Base-by-base conservation (phyloP, 441 rosid species). In the Gossypium trilobum region DNA sequence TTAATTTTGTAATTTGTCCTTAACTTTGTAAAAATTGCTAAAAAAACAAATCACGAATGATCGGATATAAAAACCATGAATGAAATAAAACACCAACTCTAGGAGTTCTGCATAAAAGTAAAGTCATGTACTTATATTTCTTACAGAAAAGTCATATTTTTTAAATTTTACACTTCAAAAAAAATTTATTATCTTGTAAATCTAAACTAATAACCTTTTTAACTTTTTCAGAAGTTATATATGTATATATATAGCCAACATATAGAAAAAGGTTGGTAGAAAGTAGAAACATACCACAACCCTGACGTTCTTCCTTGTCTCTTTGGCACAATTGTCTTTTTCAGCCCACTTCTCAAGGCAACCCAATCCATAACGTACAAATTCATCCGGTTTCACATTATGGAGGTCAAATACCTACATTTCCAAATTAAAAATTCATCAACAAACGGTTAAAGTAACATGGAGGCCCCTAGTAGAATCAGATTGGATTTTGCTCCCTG, bases 321-420 rank as follows among this genome's bases (percentile, higher is more conserved):
- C 97, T 80, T 77, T 87, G 57, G 98, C 97, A 83, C 90, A 85
- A 36, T 44, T 19, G 70, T 95, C 96, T 23, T 71, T 82, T 17
- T 75, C 74, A 11, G 89, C 93, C 78, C 92, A 83, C 75, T 79
- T 82, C 80, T 92, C 99, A 36, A 95, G 74, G 68, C 93, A 91
- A 31, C 82, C 89, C 89, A 95, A 81, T 73, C 97, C 99, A 83
- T 83, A 87, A 65, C 75, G 72, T 27, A 92, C 89, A 82, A 95
- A 89, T 74, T 92, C 95, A 59, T 79, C 25, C 52, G 99, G 99
- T 82, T 84, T 95, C 82, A 95, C 98, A 48, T 84, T 84, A 65
- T 88, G 77, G 22, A 91, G 70, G 73, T 94, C 97, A 82, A 90
- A 91, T 52, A 91, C 93, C 97, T 91, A 78, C 81, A 73, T 63